These are phyloP conservation scores for Spencermartinsiella ligniputridi DNA, from an alignment of 1,139 yeast genomes.

Conservation along the genomic window DNA sequence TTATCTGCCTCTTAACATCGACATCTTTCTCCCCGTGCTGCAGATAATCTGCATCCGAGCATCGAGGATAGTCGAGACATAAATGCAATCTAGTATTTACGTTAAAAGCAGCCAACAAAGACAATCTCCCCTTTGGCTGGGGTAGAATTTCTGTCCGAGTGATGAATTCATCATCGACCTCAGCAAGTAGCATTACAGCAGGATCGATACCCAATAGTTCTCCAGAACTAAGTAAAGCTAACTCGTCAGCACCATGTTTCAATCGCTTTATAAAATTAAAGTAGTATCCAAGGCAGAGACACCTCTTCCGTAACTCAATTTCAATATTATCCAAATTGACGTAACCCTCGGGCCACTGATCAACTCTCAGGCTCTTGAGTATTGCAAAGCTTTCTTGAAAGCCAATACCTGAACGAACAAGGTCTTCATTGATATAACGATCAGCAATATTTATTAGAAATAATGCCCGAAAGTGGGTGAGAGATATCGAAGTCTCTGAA, in stretches of 20 bases:
- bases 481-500: conserved; percentile 1
- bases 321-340: conserved; percentile 7
- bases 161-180: conserved; percentile 12
- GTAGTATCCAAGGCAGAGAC: conserved; percentile 8
- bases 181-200: conserved; percentile 3
- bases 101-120: conserved; percentile 9
- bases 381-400: conserved; percentile 7
- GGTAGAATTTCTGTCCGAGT: conserved; percentile 2
- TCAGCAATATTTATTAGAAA: conserved; percentile 9
- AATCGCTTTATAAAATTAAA: conserved; percentile 6
- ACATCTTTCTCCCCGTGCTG: background rate
- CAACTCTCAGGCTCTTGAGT: conserved; percentile 6
- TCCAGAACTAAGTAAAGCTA: conserved; percentile 1
- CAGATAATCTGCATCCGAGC: background rate
- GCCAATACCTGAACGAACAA: conserved; percentile 6
- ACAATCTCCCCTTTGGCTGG: conserved; percentile 6
- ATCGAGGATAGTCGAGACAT: conserved; percentile 6
- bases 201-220: conserved; percentile 4
- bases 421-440: conserved; percentile 8
- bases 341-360: conserved; percentile 13
- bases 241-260: background rate
- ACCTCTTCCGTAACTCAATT: conserved; percentile 8
- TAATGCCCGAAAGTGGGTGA: conserved; percentile 6
- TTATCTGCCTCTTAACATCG: background rate
- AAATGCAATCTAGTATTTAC: conserved; percentile 9